Evolutionary conservation across 108 stramenopile species (phyloP), one percentile per base, ranked within the genome.

Genomic region (Pseudonitzschia multiseries): DNA sequence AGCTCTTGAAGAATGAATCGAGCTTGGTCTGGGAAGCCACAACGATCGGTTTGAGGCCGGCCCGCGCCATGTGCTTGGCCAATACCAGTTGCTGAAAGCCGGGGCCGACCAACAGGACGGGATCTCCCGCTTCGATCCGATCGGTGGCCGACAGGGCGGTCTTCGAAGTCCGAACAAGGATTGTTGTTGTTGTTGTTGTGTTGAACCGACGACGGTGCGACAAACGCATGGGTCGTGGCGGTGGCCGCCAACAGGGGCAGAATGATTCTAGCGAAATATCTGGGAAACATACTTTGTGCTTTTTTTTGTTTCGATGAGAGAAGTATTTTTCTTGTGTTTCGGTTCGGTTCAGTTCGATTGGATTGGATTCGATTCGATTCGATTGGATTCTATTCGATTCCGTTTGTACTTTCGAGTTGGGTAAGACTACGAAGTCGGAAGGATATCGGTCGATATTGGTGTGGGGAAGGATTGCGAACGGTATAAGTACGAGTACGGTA

Each of bases 1-100:
- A 36, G 42, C 64, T 72, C 52, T 44, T 62, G 32, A 73, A 75
- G 29, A 71, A 81, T 26, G 42, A 43, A 33, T 81, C 80, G 12
- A 81, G 21, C 42, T 70, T 77, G 17, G 31, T 51, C 44, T 76
- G 75, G 8, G 80, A 75, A 12, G 75, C 75, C 18, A 81, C 80
- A 0, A 81, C 50, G 33, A 81, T 73, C 9, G 80, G 80, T 20
- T 66, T 72, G 0, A 76, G 36, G 20, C 75, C 80, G n/a, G 72
- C 70, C 26, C 56, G 65, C 24, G 70, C 64, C 44, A 67, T 48
- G 50, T 75, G 74, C 57, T 73, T 72, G 41, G 80, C 80, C 26
- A 81, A 1, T 36, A 76, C 65, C 56, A 81, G 70, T 40, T 81
- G 80, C 42, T 76, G 57, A 57, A 81, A 76, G 15, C 76, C 75